phyloP scores from a whole-genome alignment of 2,329 filamentous ascomycete genomes.

The Scolecobasidium constrictum region DNA sequence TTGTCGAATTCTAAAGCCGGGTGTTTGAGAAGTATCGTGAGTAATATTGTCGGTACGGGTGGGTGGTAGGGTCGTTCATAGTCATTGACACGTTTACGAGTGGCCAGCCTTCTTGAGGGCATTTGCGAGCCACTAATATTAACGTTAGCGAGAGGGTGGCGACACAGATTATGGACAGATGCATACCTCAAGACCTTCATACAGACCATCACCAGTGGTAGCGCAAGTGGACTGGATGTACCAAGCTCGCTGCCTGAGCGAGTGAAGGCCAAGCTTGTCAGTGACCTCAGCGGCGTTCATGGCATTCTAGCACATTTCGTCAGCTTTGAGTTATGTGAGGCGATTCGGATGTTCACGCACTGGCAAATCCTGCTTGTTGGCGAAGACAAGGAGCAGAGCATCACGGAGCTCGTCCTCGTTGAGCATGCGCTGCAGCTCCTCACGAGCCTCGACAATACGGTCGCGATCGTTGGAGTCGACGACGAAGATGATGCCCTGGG shows the following conservation, averaged over 20 bases:
- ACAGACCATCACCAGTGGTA: constrained; percentile 97
- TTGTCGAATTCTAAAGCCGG: too few species aligned
- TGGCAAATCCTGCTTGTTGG: constrained; percentile 95
- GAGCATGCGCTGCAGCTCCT: constrained; percentile 93
- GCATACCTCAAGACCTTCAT: constrained; percentile 73
- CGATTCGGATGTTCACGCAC: constrained; percentile 46
- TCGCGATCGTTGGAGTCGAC: constrained; percentile 89
- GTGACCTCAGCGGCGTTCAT: constrained; percentile 99
- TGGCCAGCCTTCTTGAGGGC: constrained; percentile 10
- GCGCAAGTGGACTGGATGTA: constrained; percentile 99
- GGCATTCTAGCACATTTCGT: constrained; percentile 58
- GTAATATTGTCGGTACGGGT: too few species aligned
- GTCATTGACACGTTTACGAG: constrained; percentile 6
- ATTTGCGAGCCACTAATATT: constrained; percentile 8
- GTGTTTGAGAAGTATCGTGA: too few species aligned
- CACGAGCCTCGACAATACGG: constrained; percentile 84
- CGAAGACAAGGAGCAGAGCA: constrained; percentile 85
- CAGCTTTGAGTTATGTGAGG: not conserved
- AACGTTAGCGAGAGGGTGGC: too few species aligned
- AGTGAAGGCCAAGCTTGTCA: constrained; percentile 99
- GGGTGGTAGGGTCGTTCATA: too few species aligned
- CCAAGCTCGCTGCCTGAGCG: constrained; percentile 96
- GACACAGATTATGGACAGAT: not conserved
- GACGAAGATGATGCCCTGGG: constrained; percentile 96
- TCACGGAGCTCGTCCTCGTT: constrained; percentile 98